phyloP scores from a whole-genome alignment of 768 basidiomycete genomes.

The Trametes elegans region DNA sequence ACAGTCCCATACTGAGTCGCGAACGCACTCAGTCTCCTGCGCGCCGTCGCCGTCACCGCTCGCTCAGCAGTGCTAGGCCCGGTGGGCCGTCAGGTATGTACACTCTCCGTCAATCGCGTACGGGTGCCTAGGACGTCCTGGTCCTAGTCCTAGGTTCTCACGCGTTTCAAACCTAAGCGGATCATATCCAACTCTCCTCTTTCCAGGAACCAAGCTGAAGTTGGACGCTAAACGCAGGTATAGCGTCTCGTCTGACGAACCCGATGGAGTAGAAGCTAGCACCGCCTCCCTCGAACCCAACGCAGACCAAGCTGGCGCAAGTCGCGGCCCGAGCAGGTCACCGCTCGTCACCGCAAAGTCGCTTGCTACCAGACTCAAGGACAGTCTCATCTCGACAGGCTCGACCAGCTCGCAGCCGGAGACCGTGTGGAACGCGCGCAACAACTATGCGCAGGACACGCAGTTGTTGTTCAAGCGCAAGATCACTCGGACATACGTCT shows the following conservation, averaged over 20 bases:
- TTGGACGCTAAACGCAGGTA: conserved; percentile 18
- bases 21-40: conserved; percentile 33
- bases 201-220: conserved; percentile 16
- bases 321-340: conserved; percentile 31
- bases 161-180: no score
- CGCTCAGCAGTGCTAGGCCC: conserved; percentile 14
- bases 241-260: conserved; percentile 36
- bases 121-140: not conserved
- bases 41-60: conserved; percentile 12
- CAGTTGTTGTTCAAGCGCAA: conserved; percentile 86
- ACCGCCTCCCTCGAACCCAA: conserved; percentile 31
- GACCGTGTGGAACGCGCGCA: conserved; percentile 74
- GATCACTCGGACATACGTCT: conserved; percentile 80
- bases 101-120: not conserved
- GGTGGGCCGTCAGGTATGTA: conserved; percentile 18
- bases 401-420: conserved; percentile 31
- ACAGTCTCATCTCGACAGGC: conserved; percentile 44
- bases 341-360: conserved; percentile 33
- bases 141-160: no score
- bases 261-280: conserved; percentile 41
- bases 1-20: conserved; percentile 28
- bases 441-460: conserved; percentile 81
- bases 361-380: conserved; percentile 51
- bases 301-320: conserved; percentile 7
- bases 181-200: not conserved